Percentiles rank a stretch among this genome's conserved stretches.
phyloP scores from a whole-genome alignment of 2,329 filamentous ascomycete species.

The Oidium heveae region DNA sequence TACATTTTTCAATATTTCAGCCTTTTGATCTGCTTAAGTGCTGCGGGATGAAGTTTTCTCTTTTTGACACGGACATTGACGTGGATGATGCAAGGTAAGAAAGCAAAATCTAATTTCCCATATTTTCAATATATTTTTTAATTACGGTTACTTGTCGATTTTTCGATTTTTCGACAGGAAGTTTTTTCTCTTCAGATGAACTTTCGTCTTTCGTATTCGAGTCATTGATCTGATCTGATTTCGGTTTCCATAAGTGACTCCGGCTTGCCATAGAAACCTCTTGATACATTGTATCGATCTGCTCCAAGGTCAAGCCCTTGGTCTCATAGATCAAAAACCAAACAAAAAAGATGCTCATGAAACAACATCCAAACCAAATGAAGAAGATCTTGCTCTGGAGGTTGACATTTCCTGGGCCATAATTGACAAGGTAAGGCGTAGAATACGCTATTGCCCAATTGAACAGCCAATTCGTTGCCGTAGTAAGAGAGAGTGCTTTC shows the following conservation, averaged over 20 bases:
- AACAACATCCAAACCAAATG: slow-evolving; percentile 48
- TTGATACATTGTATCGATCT: slow-evolving; percentile 56
- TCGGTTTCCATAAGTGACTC: slow-evolving; percentile 23
- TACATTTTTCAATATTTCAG: too few relatives aligned
- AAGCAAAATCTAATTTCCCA: too few relatives aligned
- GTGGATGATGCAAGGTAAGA: too few relatives aligned
- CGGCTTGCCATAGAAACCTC: slow-evolving; percentile 34
- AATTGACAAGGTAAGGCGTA: slow-evolving; percentile 60
- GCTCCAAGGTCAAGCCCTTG: slow-evolving; percentile 58
- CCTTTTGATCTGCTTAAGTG: too few relatives aligned
- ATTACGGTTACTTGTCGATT: too few relatives aligned
- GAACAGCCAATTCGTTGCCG: slow-evolving; percentile 43
- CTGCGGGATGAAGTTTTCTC: too few relatives aligned
- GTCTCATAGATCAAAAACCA: slow-evolving; percentile 68
- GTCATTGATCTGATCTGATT: background rate
- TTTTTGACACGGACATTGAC: too few relatives aligned
- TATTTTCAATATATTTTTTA: too few relatives aligned
- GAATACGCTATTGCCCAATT: slow-evolving; percentile 62
- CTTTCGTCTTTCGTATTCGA: too few relatives aligned
- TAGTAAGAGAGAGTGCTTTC: slow-evolving; percentile 39
- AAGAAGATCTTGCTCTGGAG: slow-evolving; percentile 56
- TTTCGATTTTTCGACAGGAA: too few relatives aligned
- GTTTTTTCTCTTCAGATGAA: too few relatives aligned
- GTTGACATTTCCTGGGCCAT: slow-evolving; percentile 43
- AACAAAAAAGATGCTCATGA: slow-evolving; percentile 47